phyloP scores from a whole-genome alignment of 306 rosid species.

The Geum urbanum region DNA sequence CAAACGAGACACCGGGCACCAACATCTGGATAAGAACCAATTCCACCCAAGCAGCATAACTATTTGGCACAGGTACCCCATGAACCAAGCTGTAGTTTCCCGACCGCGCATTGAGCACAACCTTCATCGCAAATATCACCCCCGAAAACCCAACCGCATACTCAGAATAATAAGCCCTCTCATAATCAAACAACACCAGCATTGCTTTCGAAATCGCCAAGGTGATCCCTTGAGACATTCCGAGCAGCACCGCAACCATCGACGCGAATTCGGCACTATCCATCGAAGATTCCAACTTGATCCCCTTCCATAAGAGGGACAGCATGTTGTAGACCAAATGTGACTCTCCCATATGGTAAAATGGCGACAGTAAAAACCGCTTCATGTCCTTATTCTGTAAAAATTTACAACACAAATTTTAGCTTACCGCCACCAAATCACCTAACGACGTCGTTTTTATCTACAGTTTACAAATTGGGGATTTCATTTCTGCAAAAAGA shows the following conservation, averaged over 20 bases:
- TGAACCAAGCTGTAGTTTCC: conserved; percentile 41
- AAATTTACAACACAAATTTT: too few relatives aligned
- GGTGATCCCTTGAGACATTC: conserved; percentile 71
- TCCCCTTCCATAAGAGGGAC: conserved; percentile 91
- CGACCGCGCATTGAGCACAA: conserved; percentile 58
- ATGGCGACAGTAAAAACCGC: conserved; percentile 71
- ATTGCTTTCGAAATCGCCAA: conserved; percentile 63
- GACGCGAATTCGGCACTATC: conserved; percentile 62
- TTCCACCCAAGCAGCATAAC: conserved; percentile 90
- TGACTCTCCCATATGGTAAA: conserved; percentile 74
- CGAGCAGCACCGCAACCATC: conserved; percentile 59
- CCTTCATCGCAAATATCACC: conserved; percentile 88
- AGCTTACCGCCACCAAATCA: too few relatives aligned
- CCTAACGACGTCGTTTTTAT: too few relatives aligned
- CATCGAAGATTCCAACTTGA: conserved; percentile 64
- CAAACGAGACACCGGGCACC: conserved; percentile 77
- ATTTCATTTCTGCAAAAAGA: too few relatives aligned
- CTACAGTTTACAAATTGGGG: too few relatives aligned
- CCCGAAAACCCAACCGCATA: conserved; percentile 87
- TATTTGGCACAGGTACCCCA: conserved; percentile 58
- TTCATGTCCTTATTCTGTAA: conserved; percentile 64
- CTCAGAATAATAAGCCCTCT: conserved; percentile 53
- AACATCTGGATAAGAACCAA: conserved; percentile 61
- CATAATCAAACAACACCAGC: conserved; percentile 56
- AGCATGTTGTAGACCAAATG: conserved; percentile 88